phyloP scores from a whole-genome alignment of 192 early-diverging fungal species.

The Endogone sp. region DNA sequence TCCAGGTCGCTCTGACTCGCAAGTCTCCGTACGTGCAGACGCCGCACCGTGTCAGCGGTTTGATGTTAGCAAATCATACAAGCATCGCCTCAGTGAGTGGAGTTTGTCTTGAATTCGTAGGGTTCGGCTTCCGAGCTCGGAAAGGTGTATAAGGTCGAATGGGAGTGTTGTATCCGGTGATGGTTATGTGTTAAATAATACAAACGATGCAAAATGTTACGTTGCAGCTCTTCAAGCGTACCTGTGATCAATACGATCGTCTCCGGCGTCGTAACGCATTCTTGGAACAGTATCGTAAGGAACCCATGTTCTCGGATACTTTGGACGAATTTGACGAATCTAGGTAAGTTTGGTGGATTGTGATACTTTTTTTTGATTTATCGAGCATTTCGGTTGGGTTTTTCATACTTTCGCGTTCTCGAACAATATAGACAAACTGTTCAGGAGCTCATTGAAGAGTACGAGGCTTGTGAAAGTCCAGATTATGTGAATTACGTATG shows the following conservation, averaged over 20 bases:
- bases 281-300: constrained; percentile 88
- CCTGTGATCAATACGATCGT: constrained; percentile 89
- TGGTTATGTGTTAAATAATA: constrained; percentile 9
- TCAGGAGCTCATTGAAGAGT: constrained; percentile 89
- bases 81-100: constrained; percentile 72
- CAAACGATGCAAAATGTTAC: not conserved
- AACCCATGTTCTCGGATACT: constrained; percentile 72
- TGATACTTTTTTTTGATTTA: constrained; percentile 1
- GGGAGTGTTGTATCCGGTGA: too few relatives aligned
- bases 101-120: constrained; percentile 6
- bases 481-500: constrained; percentile 74
- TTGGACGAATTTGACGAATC: constrained; percentile 93
- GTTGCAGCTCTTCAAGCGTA: constrained; percentile 81
- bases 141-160: constrained; percentile 1
- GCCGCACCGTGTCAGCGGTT: constrained; percentile 89
- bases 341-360: constrained; percentile 22
- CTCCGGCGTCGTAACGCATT: constrained; percentile 95
- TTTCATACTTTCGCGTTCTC: constrained; percentile 3
- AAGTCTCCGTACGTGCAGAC: constrained; percentile 93
- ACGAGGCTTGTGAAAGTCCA: constrained; percentile 89
- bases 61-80: constrained; percentile 99
- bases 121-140: constrained; percentile 15
- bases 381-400: not conserved
- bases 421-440: constrained; percentile 65
- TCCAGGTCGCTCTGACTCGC: constrained; percentile 94